These are phyloP conservation scores for Myxozyma melibiosi DNA, from an alignment of 805 yeast species.

Conservation along the genomic window DNA sequence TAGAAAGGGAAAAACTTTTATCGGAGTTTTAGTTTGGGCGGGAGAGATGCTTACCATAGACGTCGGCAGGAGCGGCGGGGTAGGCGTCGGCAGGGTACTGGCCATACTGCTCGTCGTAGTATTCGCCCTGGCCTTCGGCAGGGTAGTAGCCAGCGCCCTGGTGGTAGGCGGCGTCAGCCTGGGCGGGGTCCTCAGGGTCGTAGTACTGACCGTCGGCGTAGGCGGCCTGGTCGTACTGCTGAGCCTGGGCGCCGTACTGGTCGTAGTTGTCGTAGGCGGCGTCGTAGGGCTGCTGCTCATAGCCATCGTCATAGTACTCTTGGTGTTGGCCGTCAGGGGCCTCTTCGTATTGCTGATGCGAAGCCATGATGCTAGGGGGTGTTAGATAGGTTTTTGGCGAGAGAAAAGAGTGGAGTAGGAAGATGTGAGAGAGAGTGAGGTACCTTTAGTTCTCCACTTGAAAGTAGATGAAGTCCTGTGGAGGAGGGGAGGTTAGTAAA, in stretches of 20 bases:
- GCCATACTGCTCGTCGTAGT: conserved; percentile 32
- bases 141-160: conserved; percentile 35
- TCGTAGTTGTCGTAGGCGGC: conserved; percentile 44
- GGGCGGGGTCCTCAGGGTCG: conserved; percentile 36
- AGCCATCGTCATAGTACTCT: conserved; percentile 37
- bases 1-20: background rate
- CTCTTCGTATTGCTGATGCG: conserved; percentile 36
- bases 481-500: background rate
- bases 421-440: background rate
- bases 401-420: background rate
- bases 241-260: conserved; percentile 45
- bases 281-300: conserved; percentile 25
- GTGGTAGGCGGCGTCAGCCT: conserved; percentile 17
- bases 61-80: conserved; percentile 49
- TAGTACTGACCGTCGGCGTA: conserved; percentile 45
- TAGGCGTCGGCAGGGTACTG: conserved; percentile 47
- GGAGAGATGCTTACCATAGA: conserved; percentile 39
- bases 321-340: conserved; percentile 35
- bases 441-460: background rate
- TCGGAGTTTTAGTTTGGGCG: background rate
- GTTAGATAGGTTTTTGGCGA: background rate
- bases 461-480: background rate
- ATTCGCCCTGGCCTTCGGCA: conserved; percentile 33
- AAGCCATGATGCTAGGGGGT: conserved; percentile 21
- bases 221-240: conserved; percentile 43